Evolutionary conservation across 495 filamentous ascomycete species (phyloP), one percentile per base, ranked within the genome.

Genomic region (Astrothelium macrocarpum): DNA sequence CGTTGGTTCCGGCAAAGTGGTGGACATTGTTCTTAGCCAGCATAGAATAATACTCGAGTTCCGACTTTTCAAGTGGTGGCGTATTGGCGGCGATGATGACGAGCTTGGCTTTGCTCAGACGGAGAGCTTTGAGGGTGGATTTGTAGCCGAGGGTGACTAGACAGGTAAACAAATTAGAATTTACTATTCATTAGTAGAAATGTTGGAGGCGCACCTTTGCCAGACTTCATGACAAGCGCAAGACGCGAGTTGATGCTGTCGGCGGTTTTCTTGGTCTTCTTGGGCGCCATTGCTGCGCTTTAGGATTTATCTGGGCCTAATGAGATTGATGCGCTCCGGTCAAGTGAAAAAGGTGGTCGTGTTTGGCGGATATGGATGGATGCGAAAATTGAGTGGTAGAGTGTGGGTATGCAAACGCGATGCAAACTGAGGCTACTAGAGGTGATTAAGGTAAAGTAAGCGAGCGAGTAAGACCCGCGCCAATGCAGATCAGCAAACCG

Each of bases 1-100:
- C 91, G 85, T 96, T 97, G 85, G 94, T 95, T 64, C 93, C 94
- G 67, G 83, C 83, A 81, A 96, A 97, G 82, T 97, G 93, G 82
- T 97, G 91, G 71, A 97, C 91, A 56, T 88, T 85, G 71, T 88
- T 90, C 84, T 97, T 96, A 72, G 87, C 85, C 65, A 96, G 80
- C 91, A 95, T 95, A 73, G 88, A 86, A 80, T 93, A 66, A 65
- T 70, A 87, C 79, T 97, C 93, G 66, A 96, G 85, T 84, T 97
- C 93, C 70, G 83, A 87, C 87, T 96, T 97, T 75, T 91, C 83
- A 62, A 98, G 87, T 71, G 94, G 92, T 72, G 94, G 94, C 66
- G 90, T 95, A 83, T 98, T 97, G 79, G 88, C 90, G 66, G 90
- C 87, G 72, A 94, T 91, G 73, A 87, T 80, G 71, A 85, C 76